Evolutionary conservation across 495 filamentous ascomycete species (phyloP).

Genomic region (Tetracladium setigerum): DNA sequence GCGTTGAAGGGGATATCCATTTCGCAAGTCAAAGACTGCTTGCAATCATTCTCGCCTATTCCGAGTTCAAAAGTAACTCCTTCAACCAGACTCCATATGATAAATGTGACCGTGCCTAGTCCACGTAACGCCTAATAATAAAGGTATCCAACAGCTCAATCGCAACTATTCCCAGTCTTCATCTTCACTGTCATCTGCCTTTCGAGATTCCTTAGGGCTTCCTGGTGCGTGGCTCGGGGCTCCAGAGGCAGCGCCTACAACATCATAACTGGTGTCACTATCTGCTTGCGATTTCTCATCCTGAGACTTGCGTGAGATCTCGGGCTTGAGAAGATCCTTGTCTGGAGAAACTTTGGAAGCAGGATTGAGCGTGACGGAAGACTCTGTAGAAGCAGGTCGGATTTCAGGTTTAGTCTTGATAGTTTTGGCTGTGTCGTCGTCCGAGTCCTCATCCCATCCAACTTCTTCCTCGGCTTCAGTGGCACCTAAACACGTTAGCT

Average conservation of each 20-base stretch:
- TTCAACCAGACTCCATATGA: no score
- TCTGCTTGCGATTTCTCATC: conserved; percentile 79
- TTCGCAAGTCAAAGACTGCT: conserved; percentile 6
- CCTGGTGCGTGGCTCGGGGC: conserved; percentile 68
- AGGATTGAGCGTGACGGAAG: conserved; percentile 46
- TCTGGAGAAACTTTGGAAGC: conserved; percentile 24
- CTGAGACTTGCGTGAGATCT: conserved; percentile 69
- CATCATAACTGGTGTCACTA: conserved; percentile 89
- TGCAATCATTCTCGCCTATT: background rate
- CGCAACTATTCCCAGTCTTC: conserved; percentile 75
- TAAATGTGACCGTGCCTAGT: background rate
- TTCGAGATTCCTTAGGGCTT: conserved; percentile 61
- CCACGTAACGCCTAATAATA: conserved; percentile 8
- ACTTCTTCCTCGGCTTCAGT: conserved; percentile 69
- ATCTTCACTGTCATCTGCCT: conserved; percentile 42
- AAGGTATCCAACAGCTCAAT: background rate
- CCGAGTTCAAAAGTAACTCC: no score
- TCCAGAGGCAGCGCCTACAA: conserved; percentile 69
- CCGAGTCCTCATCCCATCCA: conserved; percentile 77
- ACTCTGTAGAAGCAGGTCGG: conserved; percentile 36
- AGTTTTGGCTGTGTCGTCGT: conserved; percentile 37
- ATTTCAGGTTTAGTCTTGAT: conserved; percentile 18
- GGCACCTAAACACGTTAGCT: conserved; percentile 34
- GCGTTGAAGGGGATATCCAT: conserved; percentile 17
- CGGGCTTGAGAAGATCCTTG: conserved; percentile 41